These are phyloP conservation scores for Peniophora sp. DNA, from an alignment of 1,284 basidiomycete species.

Conservation along the genomic window DNA sequence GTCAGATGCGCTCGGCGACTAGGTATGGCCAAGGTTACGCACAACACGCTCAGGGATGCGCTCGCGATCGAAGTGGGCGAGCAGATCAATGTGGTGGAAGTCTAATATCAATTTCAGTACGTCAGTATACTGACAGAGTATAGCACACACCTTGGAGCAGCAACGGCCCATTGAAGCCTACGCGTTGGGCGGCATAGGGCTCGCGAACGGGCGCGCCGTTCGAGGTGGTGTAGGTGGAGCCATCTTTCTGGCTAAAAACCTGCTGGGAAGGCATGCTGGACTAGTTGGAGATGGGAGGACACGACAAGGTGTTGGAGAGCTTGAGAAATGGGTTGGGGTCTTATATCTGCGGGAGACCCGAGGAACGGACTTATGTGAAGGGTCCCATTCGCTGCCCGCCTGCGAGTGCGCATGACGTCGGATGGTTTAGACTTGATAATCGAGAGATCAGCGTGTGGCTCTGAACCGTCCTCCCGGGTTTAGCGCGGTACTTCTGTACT, in stretches of 20 bases:
- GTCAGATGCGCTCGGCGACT: constrained; percentile 3
- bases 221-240: constrained; percentile 74
- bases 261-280: constrained; percentile 60
- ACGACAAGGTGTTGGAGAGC: too few species aligned
- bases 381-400: too few species aligned
- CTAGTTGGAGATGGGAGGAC: too few species aligned
- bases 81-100: constrained; percentile 83
- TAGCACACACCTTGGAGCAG: constrained; percentile 66
- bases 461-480: too few species aligned
- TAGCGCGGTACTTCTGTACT: too few species aligned
- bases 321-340: too few species aligned
- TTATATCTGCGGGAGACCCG: too few species aligned
- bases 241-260: constrained; percentile 47
- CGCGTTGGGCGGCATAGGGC: constrained; percentile 74
- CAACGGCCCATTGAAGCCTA: constrained; percentile 72
- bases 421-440: too few species aligned
- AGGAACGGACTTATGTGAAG: too few species aligned
- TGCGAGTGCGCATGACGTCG: too few species aligned
- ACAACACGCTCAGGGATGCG: constrained; percentile 94
- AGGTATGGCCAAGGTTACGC: constrained; percentile 18
- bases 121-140: constrained; percentile 2
- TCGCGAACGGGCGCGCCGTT: constrained; percentile 69
- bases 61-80: constrained; percentile 90
- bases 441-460: too few species aligned
- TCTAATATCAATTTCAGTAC: constrained; percentile 34